Base-by-base conservation (phyloP, 2,329 filamentous ascomycete species). In the Atkinsonella texensis region DNA sequence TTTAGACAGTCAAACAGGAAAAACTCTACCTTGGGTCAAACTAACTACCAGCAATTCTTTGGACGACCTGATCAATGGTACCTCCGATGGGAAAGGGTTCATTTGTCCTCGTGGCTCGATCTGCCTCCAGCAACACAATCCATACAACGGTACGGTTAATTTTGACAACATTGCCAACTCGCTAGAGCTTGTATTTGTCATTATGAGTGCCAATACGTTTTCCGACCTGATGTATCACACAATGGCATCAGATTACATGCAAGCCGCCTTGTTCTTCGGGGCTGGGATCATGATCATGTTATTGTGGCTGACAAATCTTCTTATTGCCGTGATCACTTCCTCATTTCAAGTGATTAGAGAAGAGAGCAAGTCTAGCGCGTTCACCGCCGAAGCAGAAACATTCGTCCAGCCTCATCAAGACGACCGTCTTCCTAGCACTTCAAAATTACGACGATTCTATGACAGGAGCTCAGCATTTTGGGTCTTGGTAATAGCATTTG, bases 151-250 rank as follows among this genome's bases (percentile, higher is more conserved):
- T 49, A 98, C 93, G 0, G 79, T 96, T 60, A 94, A 85, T 65
- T 98, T 97, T 63, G 93, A 98, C 71, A 91, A 97, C 63, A 94
- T 98, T 41, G 70, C 88, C 32, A 84, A 97, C 57, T 96, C 90
- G 0, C 71, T 97, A 49, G 89, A 98, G 69, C 74, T 97, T 53
- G 90, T 98, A 2, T 98, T 98, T 63, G 89, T 98, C 49, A 85
- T 98, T 63, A 98, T 98, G 88, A 95, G 89, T 61, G 91, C 89
- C 47, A 98, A 98, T 65, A 98, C 93, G 0, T 98, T 94, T 68
- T 86, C 89, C 1, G 89, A 97, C 66, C 72, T 97, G 50, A 89
- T 98, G 74, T 98, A 98, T 67, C 87, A 89, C 60, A 89, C 91
- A 4, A 89, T 87, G 50, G 83, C 95, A 62, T 94, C 88, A 28